phyloP scores from a whole-genome alignment of 139 green algal genomes.

The Chlorella ohadii region DNA sequence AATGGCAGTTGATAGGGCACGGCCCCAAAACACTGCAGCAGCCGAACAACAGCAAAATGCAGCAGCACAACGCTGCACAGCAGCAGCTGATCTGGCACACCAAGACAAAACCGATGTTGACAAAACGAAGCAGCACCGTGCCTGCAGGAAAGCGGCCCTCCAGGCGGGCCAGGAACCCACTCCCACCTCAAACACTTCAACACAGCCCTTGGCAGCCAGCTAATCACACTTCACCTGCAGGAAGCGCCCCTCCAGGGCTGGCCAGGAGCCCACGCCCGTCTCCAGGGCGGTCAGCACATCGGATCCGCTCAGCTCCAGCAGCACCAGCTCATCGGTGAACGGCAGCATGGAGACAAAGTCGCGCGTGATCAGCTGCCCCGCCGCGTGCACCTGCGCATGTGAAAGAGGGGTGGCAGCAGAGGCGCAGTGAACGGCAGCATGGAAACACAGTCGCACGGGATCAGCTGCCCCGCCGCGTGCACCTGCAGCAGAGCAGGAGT shows the following conservation, averaged over 20 bases:
- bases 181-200: too few relatives aligned
- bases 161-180: conserved; percentile 68
- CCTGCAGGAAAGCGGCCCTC: conserved; percentile 83
- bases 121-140: too few relatives aligned
- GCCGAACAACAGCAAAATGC: too few relatives aligned
- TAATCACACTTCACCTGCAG: too few relatives aligned
- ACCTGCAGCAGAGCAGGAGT: conserved; percentile 5
- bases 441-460: conserved; percentile 67
- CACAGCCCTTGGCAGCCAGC: too few relatives aligned
- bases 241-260: conserved; percentile 79
- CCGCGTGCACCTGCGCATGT: conserved; percentile 34
- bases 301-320: conserved; percentile 56
- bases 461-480: conserved; percentile 56
- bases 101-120: too few relatives aligned
- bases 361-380: conserved; percentile 56
- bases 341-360: conserved; percentile 80
- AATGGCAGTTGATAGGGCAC: too few relatives aligned
- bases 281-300: conserved; percentile 73
- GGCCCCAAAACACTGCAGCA: too few relatives aligned
- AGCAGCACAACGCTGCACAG: too few relatives aligned
- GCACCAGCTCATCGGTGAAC: conserved; percentile 71
- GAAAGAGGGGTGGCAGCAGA: too few relatives aligned
- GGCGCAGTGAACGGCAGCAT: too few relatives aligned
- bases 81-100: too few relatives aligned
- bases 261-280: conserved; percentile 71